A percentile compares a stretch with the other conserved stretches of the same genome.
Conservation (phyloP, 208 protist genomes). For the Wallacemonas sp. region DNA sequence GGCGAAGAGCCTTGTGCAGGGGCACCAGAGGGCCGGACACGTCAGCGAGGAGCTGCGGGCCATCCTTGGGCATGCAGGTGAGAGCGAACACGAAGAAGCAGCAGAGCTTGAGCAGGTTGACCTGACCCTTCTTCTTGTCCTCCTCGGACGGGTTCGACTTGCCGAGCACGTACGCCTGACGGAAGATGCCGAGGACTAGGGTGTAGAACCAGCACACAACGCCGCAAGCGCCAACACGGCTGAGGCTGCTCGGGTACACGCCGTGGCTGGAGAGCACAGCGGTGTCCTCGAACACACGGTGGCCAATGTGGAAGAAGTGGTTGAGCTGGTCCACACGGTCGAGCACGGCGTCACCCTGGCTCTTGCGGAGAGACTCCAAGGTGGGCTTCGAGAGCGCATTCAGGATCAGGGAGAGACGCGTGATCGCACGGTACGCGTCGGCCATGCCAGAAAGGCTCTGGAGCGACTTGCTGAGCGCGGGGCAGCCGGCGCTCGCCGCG, state of each 20-base stretch:
- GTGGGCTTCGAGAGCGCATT: slow-evolving; percentile 65
- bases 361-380: slow-evolving; percentile 49
- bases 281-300: slow-evolving; percentile 83
- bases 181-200: slow-evolving; percentile 64
- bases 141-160: slow-evolving; percentile 63
- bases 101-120: slow-evolving; percentile 76
- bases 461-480: slow-evolving; percentile 63
- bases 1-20: slow-evolving; percentile 61
- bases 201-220: slow-evolving; percentile 88
- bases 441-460: slow-evolving; percentile 72
- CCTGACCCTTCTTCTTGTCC: slow-evolving; percentile 65
- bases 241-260: slow-evolving; percentile 45
- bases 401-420: slow-evolving; percentile 77
- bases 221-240: slow-evolving; percentile 66
- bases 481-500: slow-evolving; percentile 43
- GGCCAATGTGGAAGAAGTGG: slow-evolving; percentile 83
- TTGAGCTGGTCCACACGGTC: slow-evolving; percentile 66
- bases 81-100: slow-evolving; percentile 84
- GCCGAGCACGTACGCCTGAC: slow-evolving; percentile 67
- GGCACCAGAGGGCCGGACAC: slow-evolving; percentile 64
- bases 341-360: slow-evolving; percentile 49
- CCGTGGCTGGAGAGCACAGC: slow-evolving; percentile 70
- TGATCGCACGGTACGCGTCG: slow-evolving; percentile 83
- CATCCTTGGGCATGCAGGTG: slow-evolving; percentile 74
- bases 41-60: slow-evolving; percentile 72